Base-by-base conservation (phyloP, 441 rosid genomes). In the Metrosideros polymorpha region DNA sequence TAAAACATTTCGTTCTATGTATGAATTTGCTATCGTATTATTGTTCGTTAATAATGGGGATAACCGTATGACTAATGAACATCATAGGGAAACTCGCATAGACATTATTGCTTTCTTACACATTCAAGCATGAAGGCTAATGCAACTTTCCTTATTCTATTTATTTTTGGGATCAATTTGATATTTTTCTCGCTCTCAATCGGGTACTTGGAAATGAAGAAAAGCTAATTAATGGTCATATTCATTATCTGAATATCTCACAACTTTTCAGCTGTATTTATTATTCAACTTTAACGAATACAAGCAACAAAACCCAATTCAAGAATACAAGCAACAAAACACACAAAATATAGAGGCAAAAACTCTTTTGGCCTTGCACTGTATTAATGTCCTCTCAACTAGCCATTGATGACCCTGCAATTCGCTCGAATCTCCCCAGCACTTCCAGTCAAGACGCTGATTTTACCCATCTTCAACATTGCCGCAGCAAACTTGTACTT, bases 401-500 rank as follows among this genome's bases (percentile, higher is more conserved):
- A 35, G 47, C 79, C 13, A 87, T 93, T 93, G 61, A 92, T 86
- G n/a, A 93, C 92, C 88, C 93, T 92, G 88, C 95, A 94, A 75
- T 95, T 91, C 6, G 88, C 88, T 59, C 95, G 89, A 66, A 95
- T 90, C 87, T 95, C 91, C 55, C 98, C 97, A 0, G 90, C 82
- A 45, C 39, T 45, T 43, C 94, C 97, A 0, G 91, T 93, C 84
- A 92, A 87, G 45, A 93, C 94, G 19, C 88, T 92, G 49, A 95
- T 75, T 22, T 82, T 88, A 57, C 96, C 97, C 97, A 96, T 94
- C 90, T 96, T 96, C 42, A 93, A 91, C 94, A 96, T 96, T 2
- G 97, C 92, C 29, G 91, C 92, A 30, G 89, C 92, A 84, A 96
- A 94, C 55, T 92, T 92, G 6, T 25, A 84, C 83, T 45, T 88